Base-by-base conservation (phyloP, 2,329 filamentous ascomycete species). In the Alternaria angustiovoidea region DNA sequence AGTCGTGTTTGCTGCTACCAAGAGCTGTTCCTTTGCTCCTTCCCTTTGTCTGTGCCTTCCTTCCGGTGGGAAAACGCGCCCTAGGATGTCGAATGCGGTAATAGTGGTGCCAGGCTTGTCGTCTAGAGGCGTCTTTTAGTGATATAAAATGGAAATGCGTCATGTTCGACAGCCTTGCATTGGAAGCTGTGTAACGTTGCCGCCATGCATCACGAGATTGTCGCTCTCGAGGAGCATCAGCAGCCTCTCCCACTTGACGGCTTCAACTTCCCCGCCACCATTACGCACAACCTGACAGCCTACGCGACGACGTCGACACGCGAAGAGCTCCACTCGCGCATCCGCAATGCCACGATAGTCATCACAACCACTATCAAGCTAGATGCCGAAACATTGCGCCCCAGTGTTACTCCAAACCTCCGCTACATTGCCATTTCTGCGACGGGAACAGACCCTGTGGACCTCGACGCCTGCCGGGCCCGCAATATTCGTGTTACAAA, bases 401-500 rank as follows among this genome's bases (percentile, higher is more conserved):
- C 70, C 51, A 69, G 76, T 54, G 64, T 73, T 12, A 78, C 79
- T 2, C 81, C 82, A 16, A 68, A 80, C 57, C 76, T 85, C 30
- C 75, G 78, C 57, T 75, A 82, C 24, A 75, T 85, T 51, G 79
- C 80, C 42, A 73, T 81, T 18, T 80, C 80, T 63, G 83, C 82
- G 32, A 81, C 81, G 7, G 84, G 83, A 43, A 81, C 79, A 52
- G 81, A 83, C 67, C 79, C 78, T 58, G 73, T 85, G 30, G 81
- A 84, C 66, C 77, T 82, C 36, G 72, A 76, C 5, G 81, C 81
- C 47, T 81, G 79, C 58, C 74, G 75, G 39, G 73, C 75, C 52
- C 76, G 81, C 16, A 81, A 81, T 32, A 78, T 85, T 52, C 75
- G 77, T 14, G 78, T 85, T 38, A 79, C 77, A 49, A 83, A 84